These are phyloP conservation scores for Ambrosia artemisiifolia DNA, from an alignment of 129 eudicot species.

Conservation along the genomic window DNA sequence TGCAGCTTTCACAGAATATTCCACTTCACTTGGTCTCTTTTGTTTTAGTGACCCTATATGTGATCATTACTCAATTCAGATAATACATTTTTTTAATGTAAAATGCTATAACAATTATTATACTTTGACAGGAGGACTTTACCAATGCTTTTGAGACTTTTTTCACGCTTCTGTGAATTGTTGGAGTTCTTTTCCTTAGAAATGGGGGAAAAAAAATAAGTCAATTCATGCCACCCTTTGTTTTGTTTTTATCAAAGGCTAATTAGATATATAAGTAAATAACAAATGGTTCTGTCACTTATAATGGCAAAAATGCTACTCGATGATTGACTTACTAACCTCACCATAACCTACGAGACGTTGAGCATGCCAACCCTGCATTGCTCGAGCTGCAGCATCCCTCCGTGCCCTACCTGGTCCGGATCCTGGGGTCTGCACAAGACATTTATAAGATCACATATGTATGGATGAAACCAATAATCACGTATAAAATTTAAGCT, in stretches of 20 bases:
- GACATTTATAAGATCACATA: constrained; percentile 14
- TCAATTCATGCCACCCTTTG: not conserved
- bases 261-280: no score
- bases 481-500: not conserved
- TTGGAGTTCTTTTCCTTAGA: constrained; percentile 65
- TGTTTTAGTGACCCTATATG: constrained; percentile 51
- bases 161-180: constrained; percentile 68
- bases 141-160: constrained; percentile 79
- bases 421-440: constrained; percentile 56
- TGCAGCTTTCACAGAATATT: constrained; percentile 51
- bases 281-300: not conserved
- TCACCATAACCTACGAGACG: constrained; percentile 64
- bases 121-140: constrained; percentile 5
- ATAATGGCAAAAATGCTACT: not conserved
- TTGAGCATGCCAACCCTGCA: constrained; percentile 96
- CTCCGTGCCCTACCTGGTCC: constrained; percentile 81
- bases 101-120: not conserved
- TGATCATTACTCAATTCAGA: constrained; percentile 9
- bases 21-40: constrained; percentile 71
- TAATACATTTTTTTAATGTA: not conserved
- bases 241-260: no score
- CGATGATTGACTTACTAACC: constrained; percentile 53
- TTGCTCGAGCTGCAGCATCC: constrained; percentile 97
- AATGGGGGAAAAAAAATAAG: not conserved
- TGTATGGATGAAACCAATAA: not conserved